Evolutionary conservation across 441 rosid genomes (phyloP).

Genomic region (Manihot esculenta): DNA sequence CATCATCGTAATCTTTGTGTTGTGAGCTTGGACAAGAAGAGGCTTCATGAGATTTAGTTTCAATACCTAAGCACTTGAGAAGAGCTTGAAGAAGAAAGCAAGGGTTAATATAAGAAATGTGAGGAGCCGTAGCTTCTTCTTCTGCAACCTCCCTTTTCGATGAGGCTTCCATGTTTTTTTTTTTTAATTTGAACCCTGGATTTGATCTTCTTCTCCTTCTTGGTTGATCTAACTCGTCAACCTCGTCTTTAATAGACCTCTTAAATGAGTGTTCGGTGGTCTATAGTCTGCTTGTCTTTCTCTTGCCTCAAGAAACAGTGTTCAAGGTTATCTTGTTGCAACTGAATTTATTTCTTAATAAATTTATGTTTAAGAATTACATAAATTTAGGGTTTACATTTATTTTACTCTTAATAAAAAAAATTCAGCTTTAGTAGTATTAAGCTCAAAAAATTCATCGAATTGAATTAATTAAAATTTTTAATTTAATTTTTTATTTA

Average conservation of each 20-base stretch:
- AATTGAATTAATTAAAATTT: too few relatives aligned
- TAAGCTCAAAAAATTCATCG: too few relatives aligned
- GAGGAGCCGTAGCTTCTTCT: not conserved
- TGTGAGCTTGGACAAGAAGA: slow-evolving; percentile 2
- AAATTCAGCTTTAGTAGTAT: too few relatives aligned
- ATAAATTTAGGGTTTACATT: too few relatives aligned
- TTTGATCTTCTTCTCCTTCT: not conserved
- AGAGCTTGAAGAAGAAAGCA: not conserved
- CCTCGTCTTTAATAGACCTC: not conserved
- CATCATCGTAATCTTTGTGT: not conserved
- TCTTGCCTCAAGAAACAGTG: not conserved
- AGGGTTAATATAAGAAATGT: not conserved
- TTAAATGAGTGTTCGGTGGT: not conserved
- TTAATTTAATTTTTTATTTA: too few relatives aligned
- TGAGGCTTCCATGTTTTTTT: too few relatives aligned
- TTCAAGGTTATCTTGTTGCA: not conserved
- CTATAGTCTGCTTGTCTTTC: not conserved
- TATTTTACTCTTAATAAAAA: too few relatives aligned
- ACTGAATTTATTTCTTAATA: not conserved
- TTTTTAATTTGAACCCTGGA: too few relatives aligned
- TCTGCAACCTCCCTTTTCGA: not conserved
- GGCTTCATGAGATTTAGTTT: not conserved
- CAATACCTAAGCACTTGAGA: slow-evolving; percentile 20
- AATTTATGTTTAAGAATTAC: too few relatives aligned
- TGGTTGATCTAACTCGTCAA: not conserved